These are phyloP conservation scores for Aspergillus costaricaensis DNA, from an alignment of 2,329 filamentous ascomycete genomes.

Conservation along the genomic window DNA sequence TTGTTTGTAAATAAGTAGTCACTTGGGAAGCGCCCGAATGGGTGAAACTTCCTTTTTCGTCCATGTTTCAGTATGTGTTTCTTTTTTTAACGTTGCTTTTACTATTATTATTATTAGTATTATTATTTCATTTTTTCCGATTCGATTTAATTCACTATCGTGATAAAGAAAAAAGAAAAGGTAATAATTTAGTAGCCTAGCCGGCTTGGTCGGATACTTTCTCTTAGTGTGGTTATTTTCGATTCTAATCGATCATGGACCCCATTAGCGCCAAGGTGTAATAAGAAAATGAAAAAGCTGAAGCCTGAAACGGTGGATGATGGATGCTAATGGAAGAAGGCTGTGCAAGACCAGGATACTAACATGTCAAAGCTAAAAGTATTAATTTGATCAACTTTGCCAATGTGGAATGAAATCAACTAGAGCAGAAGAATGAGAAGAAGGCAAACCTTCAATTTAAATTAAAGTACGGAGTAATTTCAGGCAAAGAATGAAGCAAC, in stretches of 20 bases:
- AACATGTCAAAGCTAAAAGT: not conserved
- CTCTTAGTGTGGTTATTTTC: not conserved
- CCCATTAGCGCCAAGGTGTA: not conserved
- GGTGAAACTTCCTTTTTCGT: too few relatives aligned
- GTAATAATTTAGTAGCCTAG: not conserved
- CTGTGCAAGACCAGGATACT: not conserved
- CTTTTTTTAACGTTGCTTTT: not conserved
- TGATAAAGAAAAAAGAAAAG: too few relatives aligned
- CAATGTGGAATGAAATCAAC: too few relatives aligned
- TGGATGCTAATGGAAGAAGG: not conserved
- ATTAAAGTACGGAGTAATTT: not conserved
- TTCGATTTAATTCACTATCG: not conserved
- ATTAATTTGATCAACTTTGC: too few relatives aligned
- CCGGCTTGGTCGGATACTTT: not conserved
- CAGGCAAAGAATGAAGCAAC: slow-evolving; percentile 9
- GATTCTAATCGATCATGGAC: not conserved
- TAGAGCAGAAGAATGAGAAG: too few relatives aligned
- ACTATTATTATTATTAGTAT: not conserved
- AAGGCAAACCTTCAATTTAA: slow-evolving; percentile 8
- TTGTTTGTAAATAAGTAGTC: too few relatives aligned
- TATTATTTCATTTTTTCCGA: not conserved
- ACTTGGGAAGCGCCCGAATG: too few relatives aligned
- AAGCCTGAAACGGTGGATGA: not conserved
- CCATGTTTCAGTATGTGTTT: too few relatives aligned
- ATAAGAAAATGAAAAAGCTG: not conserved